Base-by-base conservation (phyloP, 2,329 filamentous ascomycete species). In the Beauveria scarabaeidicola region DNA sequence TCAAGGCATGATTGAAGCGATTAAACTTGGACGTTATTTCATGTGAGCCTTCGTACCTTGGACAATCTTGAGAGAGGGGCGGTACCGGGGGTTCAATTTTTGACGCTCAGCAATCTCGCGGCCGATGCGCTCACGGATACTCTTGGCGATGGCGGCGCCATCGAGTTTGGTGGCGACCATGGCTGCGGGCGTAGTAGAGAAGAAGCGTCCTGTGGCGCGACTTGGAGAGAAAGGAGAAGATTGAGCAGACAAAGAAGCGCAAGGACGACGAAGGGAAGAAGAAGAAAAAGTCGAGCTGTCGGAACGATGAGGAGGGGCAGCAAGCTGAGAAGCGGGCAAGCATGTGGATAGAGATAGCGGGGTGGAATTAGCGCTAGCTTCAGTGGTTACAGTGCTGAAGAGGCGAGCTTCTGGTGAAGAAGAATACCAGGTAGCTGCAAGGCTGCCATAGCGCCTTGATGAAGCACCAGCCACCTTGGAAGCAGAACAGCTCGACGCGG, bases 81-180 rank as follows among this genome's bases (percentile, higher is more conserved):
- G 86, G 80, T 91, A 99, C 67, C 91, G 83, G 44, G 93, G 89
- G 73, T 97, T 97, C 62, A 80, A 75, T 75, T 84, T 82, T 75
- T 97, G 93, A 72, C 86, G 88, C 72, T 89, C 80, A 66, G 84
- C 82, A 74, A 99, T 95, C 75, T 97, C 87, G 51, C 78, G 78
- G 68, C 87, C 87, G 68, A 99, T 82, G 63, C 82, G 82, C 78
- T 92, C 90, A 63, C 94, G 88, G 72, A 97, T 96, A 72, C 80
- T 83, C 79, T 93, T 95, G 67, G 94, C 94, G 78, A 97, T 91
- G 72, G 90, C 91, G 60, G 88, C 96, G 79, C 94, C 94, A 78
- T 99, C 94, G 69, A 99, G 94, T 80, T 91, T 96, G 68, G 82
- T 84, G 66, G 91, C 93, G 67, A 85, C 84, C 92, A 97, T 97